Percentiles rank a stretch among this genome's conserved stretches.
Evolutionary conservation across 768 basidiomycete species (phyloP).

Genomic region (Coprinopsis marcescibilis): DNA sequence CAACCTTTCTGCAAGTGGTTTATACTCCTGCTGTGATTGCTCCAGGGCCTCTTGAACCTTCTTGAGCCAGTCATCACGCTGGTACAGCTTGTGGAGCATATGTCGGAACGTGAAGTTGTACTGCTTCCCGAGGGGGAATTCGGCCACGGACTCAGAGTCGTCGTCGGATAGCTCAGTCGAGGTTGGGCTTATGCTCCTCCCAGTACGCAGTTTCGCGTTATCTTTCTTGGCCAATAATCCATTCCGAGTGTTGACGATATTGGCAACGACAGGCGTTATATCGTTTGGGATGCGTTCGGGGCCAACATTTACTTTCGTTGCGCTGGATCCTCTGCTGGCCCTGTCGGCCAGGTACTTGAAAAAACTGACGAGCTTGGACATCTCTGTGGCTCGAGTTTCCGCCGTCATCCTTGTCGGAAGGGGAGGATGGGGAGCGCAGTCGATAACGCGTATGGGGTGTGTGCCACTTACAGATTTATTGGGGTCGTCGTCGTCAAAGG

Average conservation of each 20-base stretch:
- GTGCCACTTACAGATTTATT: too few species aligned
- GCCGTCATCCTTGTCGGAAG: too few species aligned
- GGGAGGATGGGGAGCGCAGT: too few species aligned
- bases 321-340: constrained; percentile 26
- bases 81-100: constrained; percentile 64
- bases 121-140: constrained; percentile 37
- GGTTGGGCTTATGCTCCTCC: constrained; percentile 6
- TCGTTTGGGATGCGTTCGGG: constrained; percentile 13
- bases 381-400: constrained; percentile 42
- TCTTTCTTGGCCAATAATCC: constrained; percentile 28
- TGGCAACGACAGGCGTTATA: constrained; percentile 3
- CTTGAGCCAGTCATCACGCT: constrained; percentile 51
- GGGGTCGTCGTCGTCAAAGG: too few species aligned
- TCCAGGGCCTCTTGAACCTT: constrained; percentile 50
- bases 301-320: constrained; percentile 22
- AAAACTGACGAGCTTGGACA: constrained; percentile 46
- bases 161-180: constrained; percentile 7
- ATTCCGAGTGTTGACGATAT: constrained; percentile 2
- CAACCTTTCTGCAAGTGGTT: constrained; percentile 40
- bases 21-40: constrained; percentile 49
- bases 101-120: constrained; percentile 62
- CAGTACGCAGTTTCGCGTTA: constrained; percentile 18
- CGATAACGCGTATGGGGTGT: too few species aligned
- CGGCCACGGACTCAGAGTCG: constrained; percentile 24
- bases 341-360: constrained; percentile 47